Evolutionary conservation across 768 basidiomycete genomes (phyloP).

Genomic region (Trametes maxima): DNA sequence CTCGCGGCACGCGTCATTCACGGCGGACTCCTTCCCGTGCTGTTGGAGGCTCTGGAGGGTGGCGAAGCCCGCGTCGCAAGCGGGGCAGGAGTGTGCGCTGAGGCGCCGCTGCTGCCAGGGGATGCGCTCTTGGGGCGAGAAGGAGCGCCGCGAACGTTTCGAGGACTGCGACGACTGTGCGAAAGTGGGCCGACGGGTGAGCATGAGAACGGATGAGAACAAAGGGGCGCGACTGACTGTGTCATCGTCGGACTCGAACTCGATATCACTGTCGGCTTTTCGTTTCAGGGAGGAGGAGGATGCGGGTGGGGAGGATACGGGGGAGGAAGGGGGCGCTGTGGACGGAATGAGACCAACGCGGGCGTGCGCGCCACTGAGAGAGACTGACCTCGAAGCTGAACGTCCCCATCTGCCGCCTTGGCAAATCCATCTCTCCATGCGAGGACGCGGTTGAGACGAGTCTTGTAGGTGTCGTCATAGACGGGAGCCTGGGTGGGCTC

Average conservation of each 20-base stretch:
- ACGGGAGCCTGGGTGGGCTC: slow-evolving; percentile 20
- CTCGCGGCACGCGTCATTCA: slow-evolving; percentile 70
- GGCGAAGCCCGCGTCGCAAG: slow-evolving; percentile 70
- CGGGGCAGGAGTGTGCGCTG: slow-evolving; percentile 66
- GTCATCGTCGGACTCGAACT: slow-evolving; percentile 40
- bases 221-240: slow-evolving; percentile 33
- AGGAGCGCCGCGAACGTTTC: slow-evolving; percentile 54
- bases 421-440: slow-evolving; percentile 68
- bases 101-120: slow-evolving; percentile 41
- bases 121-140: slow-evolving; percentile 25
- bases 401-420: slow-evolving; percentile 45
- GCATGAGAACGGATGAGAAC: background rate
- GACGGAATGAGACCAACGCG: background rate
- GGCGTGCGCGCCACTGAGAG: slow-evolving; percentile 3
- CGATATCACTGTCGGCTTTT: slow-evolving; percentile 45
- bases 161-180: slow-evolving; percentile 54
- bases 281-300: slow-evolving; percentile 48
- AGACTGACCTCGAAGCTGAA: slow-evolving; percentile 44
- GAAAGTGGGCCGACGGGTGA: slow-evolving; percentile 19
- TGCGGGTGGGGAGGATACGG: slow-evolving; percentile 31
- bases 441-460: slow-evolving; percentile 66
- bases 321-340: slow-evolving; percentile 17
- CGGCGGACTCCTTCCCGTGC: slow-evolving; percentile 55
- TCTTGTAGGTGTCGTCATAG: slow-evolving; percentile 52
- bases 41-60: slow-evolving; percentile 59